Base-by-base conservation (phyloP, 2,329 filamentous ascomycete species). In the Microsporum ferrugineum region DNA sequence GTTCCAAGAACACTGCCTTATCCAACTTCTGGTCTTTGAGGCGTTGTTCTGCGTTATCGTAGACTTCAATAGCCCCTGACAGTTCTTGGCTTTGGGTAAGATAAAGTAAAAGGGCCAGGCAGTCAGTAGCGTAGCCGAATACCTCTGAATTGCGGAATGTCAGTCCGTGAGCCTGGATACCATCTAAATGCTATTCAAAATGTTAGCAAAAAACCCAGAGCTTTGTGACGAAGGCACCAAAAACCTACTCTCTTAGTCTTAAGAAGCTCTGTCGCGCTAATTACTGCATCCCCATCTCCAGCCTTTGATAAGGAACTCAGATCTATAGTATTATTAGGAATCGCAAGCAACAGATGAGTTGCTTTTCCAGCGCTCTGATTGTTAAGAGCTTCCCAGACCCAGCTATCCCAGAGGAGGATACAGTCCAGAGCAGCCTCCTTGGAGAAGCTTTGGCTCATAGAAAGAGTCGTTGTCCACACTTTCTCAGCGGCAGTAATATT, bases 401-500 rank as follows among this genome's bases (percentile, higher is more conserved):
- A 88, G 1, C 80, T 80, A 60, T 81, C 79, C 78, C 82, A 83
- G 1, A 89, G 71, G 1, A 79, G 65, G 7, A 79, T 71, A 5
- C 61, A 62, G 71, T 77, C 72, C 34, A 70, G 66, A 58, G 69
- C 71, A 27, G 74, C 70, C 4, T 65, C 61, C 23, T 71, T 66
- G 3, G 71, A 63, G 27, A 80, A 74, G 1, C 68, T 73, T n/a
- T 69, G 68, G 60, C 75, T 78, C 78, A 85, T 82, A 2, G 77
- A 77, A n/a, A 89, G 76, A 1, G 89, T 86, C 1, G 87, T 86
- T 1, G 78, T 71, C 67, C 92, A 82, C 0, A 94, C 84, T 58
- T 83, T 84, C 27, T 79, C 75, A 3, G 87, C 85, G 55, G 83
- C 76, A 0, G 82, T 78, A 1, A 70, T 66, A 29, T 87, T 85